Base-by-base conservation (phyloP, 345 rosid genomes). In the Alliaria petiolata region DNA sequence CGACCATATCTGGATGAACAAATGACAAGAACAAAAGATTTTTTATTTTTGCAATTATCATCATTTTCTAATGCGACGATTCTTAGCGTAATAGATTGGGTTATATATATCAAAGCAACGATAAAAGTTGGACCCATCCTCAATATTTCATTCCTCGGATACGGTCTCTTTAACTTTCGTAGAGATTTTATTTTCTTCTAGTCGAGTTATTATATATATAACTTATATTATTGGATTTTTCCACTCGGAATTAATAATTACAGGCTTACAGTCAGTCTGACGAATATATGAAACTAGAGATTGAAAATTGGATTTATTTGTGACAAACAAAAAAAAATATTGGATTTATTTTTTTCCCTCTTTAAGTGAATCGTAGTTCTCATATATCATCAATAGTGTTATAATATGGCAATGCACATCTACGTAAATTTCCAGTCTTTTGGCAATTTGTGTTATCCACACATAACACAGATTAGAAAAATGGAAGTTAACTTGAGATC, bases 81-180 rank as follows among this genome's bases (percentile, higher is more conserved):
- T 57, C 66, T 30, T 56, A n/a, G 34, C 71, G 67, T 73, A 45
- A 5, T 16, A 47, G 45, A 25, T n/a, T 50, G 62, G 60, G 51
- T 36, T 72, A 28, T 60, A 63, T 72, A 51, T 6, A 25, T 8
- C 16, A 35, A 56, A 62, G 63, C 10, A 34, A 25, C 68, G 61
- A 33, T 52, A 25, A 62, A 54, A 4, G 42, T 28, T 72, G 51
- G 63, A 35, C 65, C 49, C 57, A 54, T 36, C 31, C 26, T 17
- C 26, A 55, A 14, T 33, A 40, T 31, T 20, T 55, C 12, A 30
- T 54, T 54, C 43, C 17, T 62, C 45, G 1, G 45, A 69, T 59
- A 70, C 50, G 67, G 11, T 17, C 33, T 70, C 60, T 60, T 59
- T 70, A 62, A 30, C 44, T 62, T 65, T 71, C 38, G 8, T 26